Evolutionary conservation across 768 basidiomycete genomes (phyloP).

Genomic region (Boletales sp.): DNA sequence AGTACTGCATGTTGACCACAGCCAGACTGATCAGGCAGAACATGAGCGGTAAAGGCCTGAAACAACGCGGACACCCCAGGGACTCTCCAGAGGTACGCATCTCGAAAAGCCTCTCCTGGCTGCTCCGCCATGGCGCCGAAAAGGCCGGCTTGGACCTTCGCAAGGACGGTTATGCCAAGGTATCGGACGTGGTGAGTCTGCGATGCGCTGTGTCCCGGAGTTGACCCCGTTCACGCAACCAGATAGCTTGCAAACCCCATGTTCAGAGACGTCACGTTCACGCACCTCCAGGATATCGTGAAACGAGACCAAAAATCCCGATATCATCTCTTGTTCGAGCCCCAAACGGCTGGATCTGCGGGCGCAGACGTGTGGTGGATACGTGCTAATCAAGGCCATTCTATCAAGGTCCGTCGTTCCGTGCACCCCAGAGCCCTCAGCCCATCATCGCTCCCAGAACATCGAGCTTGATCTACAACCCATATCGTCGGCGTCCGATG

Average conservation of each 20-base stretch:
- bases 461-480: slow-evolving; percentile 66
- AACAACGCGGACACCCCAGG: slow-evolving; percentile 54
- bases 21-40: background rate
- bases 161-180: slow-evolving; percentile 79
- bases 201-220: background rate
- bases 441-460: slow-evolving; percentile 37
- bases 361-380: slow-evolving; percentile 69
- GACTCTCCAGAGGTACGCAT: slow-evolving; percentile 68
- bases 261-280: slow-evolving; percentile 56
- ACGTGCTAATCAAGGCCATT: slow-evolving; percentile 88
- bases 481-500: slow-evolving; percentile 53
- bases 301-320: slow-evolving; percentile 62
- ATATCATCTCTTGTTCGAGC: slow-evolving; percentile 57
- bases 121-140: slow-evolving; percentile 87
- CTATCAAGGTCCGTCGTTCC: slow-evolving; percentile 55
- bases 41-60: slow-evolving; percentile 24
- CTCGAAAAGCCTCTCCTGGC: slow-evolving; percentile 86
- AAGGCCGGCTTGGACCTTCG: slow-evolving; percentile 74
- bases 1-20: slow-evolving; percentile 11
- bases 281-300: slow-evolving; percentile 59
- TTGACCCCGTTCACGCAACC: slow-evolving; percentile 5
- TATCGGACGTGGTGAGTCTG: slow-evolving; percentile 75
- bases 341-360: slow-evolving; percentile 29
- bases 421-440: background rate
- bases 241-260: slow-evolving; percentile 67